A percentile compares a stretch with the other conserved stretches of the same genome.
Conservation (phyloP, 106 monocot species). For the Acanthochlamys bracteata region DNA sequence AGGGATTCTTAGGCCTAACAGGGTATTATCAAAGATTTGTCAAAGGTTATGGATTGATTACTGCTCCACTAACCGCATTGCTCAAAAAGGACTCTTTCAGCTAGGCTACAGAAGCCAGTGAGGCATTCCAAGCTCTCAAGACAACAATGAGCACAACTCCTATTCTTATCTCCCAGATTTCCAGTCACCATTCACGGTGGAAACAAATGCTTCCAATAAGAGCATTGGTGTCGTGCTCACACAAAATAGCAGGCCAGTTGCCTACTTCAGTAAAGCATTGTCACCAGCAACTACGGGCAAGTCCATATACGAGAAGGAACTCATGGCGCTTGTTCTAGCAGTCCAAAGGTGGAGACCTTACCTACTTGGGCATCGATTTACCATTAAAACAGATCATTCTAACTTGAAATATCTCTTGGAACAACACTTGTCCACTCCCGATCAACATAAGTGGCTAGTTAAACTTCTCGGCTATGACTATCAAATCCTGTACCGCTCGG, state of each 20-base stretch:
- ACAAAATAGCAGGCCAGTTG: background rate
- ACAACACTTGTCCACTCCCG: background rate
- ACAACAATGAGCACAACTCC: background rate
- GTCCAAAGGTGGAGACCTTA: background rate
- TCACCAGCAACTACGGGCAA: background rate
- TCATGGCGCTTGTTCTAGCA: background rate
- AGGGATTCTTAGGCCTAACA: background rate
- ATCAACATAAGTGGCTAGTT: background rate
- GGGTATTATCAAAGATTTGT: background rate
- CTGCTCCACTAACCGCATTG: background rate
- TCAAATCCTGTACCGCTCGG: background rate
- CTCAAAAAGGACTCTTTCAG: background rate
- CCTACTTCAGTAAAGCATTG: background rate
- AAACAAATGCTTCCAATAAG: background rate
- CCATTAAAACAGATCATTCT: background rate
- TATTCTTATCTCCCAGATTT: background rate
- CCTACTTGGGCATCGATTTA: background rate
- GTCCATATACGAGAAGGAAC: background rate
- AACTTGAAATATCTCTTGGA: constrained; percentile 1
- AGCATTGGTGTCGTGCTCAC: background rate
- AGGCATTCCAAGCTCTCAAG: background rate
- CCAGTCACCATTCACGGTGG: background rate
- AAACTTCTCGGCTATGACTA: constrained; percentile 1
- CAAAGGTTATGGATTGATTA: background rate
- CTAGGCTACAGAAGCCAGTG: background rate